Conservation (phyloP, 768 basidiomycete species). For the Pleurotus ostreatus region DNA sequence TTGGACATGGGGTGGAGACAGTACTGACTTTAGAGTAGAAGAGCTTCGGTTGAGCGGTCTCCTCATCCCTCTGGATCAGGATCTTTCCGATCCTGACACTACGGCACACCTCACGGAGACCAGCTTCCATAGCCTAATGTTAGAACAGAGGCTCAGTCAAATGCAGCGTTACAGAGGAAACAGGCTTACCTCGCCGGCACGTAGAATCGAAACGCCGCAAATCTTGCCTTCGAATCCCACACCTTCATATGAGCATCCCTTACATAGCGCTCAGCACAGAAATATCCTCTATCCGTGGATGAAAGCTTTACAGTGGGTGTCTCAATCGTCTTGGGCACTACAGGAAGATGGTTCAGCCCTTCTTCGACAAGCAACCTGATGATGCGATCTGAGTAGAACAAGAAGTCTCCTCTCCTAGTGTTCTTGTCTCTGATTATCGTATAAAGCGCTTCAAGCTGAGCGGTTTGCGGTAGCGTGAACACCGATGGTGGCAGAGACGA, state of each 20-base stretch:
- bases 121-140: constrained; percentile 91
- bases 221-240: constrained; percentile 96
- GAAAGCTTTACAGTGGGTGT: constrained; percentile 70
- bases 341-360: constrained; percentile 84
- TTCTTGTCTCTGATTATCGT: constrained; percentile 91
- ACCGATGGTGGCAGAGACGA: constrained; percentile 67
- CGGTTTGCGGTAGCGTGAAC: constrained; percentile 84
- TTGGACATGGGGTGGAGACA: neutral
- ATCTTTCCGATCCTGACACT: constrained; percentile 96
- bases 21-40: constrained; percentile 77
- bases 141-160: too few species aligned
- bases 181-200: constrained; percentile 78
- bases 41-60: constrained; percentile 87
- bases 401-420: constrained; percentile 88
- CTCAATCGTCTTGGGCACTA: constrained; percentile 67
- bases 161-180: neutral
- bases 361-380: constrained; percentile 80
- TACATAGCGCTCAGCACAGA: neutral
- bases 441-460: constrained; percentile 92
- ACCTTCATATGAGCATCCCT: constrained; percentile 83
- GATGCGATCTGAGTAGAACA: constrained; percentile 94
- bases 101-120: constrained; percentile 91
- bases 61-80: constrained; percentile 95
- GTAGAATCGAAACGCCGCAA: constrained; percentile 91
- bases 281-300: neutral